A percentile compares a stretch with the other conserved stretches of the same genome.
These are phyloP conservation scores for Angomonas ambiguus DNA, from an alignment of 208 protist species.

Conservation along the genomic window DNA sequence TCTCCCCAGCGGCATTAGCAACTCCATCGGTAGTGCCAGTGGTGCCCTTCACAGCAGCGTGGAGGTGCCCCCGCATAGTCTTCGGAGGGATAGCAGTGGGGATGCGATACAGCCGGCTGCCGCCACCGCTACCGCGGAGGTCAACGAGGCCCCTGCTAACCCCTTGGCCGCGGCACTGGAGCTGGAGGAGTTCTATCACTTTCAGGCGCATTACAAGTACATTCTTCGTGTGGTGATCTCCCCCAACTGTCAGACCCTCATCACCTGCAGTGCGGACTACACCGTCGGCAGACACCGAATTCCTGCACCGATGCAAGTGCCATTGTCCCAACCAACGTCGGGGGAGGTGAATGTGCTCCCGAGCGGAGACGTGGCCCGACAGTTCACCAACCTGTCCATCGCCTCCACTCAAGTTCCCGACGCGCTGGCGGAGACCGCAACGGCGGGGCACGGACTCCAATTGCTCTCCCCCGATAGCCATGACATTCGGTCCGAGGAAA, in stretches of 20 bases:
- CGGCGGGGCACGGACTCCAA: neutral
- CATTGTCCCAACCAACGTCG: neutral
- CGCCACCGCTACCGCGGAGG: slow-evolving; percentile 7
- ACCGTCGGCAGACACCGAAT: slow-evolving; percentile 68
- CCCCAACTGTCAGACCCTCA: slow-evolving; percentile 48
- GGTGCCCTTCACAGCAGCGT: slow-evolving; percentile 36
- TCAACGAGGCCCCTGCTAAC: neutral
- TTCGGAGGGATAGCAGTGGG: slow-evolving; percentile 14
- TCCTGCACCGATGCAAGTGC: slow-evolving; percentile 30
- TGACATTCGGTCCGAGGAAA: neutral
- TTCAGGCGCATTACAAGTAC: slow-evolving; percentile 89
- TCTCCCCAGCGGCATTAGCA: neutral
- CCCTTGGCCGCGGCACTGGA: slow-evolving; percentile 22
- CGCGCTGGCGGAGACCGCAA: neutral
- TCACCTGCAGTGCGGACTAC: slow-evolving; percentile 85
- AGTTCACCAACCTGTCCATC: slow-evolving; percentile 13
- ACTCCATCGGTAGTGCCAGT: slow-evolving; percentile 13
- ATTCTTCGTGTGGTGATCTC: slow-evolving; percentile 81
- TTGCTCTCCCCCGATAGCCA: neutral
- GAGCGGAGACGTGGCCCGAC: neutral
- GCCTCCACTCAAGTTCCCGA: slow-evolving; percentile 19
- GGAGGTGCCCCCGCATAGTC: slow-evolving; percentile 3
- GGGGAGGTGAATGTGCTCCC: neutral
- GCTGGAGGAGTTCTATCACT: slow-evolving; percentile 67
- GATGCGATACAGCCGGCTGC: neutral